Conservation (phyloP, 495 filamentous ascomycete genomes). For the Aspergillus diversus region DNA sequence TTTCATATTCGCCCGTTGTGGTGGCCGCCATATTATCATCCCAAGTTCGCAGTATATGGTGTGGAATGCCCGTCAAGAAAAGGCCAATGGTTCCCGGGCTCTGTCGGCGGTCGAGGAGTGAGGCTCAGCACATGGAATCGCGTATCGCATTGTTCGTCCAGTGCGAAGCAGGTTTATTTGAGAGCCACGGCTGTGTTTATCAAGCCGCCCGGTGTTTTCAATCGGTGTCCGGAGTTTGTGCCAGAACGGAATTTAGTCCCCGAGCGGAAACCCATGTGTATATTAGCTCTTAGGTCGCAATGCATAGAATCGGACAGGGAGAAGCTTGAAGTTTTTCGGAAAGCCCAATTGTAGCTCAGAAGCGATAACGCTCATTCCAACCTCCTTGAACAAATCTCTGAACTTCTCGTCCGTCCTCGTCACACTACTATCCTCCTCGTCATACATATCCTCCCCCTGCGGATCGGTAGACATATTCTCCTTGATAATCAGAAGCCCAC, state of each 20-base stretch:
- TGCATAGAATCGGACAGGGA: conserved; percentile 74
- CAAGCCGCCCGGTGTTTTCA: no score
- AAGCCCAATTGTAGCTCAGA: conserved; percentile 80
- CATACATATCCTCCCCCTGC: conserved; percentile 66
- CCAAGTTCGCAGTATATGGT: background rate
- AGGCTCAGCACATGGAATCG: no score
- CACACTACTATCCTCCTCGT: conserved; percentile 78
- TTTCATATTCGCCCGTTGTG: background rate
- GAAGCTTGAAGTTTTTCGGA: conserved; percentile 62
- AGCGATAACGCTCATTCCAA: conserved; percentile 66
- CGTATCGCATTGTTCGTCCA: no score
- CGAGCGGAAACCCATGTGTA: no score
- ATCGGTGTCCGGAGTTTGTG: background rate
- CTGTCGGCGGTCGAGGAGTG: no score
- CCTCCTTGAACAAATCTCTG: conserved; percentile 66
- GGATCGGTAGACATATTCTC: conserved; percentile 75
- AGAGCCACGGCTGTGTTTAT: no score
- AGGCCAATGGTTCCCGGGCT: no score
- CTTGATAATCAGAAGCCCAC: conserved; percentile 74
- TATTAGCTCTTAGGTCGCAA: conserved; percentile 43
- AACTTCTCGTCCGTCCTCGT: conserved; percentile 78
- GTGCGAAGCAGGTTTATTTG: no score
- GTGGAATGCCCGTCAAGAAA: background rate
- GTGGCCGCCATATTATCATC: background rate
- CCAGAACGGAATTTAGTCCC: background rate